Evolutionary conservation across 2,329 filamentous ascomycete species (phyloP), one percentile per base, ranked within the genome.

Genomic region (Anisogramma anomala): DNA sequence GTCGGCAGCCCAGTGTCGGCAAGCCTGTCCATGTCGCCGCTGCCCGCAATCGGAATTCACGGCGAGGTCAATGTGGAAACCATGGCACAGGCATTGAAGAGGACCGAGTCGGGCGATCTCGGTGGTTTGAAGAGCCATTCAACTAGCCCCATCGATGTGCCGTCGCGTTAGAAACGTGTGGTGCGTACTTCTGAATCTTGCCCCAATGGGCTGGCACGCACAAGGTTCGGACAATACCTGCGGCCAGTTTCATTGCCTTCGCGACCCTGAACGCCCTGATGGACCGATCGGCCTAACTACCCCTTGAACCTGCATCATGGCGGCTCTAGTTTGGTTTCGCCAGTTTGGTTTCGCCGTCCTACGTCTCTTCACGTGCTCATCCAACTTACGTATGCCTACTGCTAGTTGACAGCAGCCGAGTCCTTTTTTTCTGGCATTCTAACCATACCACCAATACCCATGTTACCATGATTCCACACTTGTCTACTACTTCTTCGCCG

Each of bases 21-120:
- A 8, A 44, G 11, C n/a, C 20, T 46, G 26, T 46, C 44, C 30
- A 43, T 46, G 41, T 46, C 44, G 3, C 44, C 44, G 15, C 27
- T 43, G 10, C 34, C 36, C 3, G 34, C 42, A 13, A 27, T 45
- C 20, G 42, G 45, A 10, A 27, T 41, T 17, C 35, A 32, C 15
- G 74, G 78, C 19, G 88, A 94, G 48, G 66, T 95, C 45, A 86
- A 83, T 45, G 83, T 95, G 49, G 87, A 95, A 67, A 95, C 88
- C 3, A 94, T 95, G 88, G 74, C 81, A 39, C 87, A 95, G 62
- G 88, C 86, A 13, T 66, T 95, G 55, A 72, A 84, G 55, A 81
- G 84, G 59, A 94, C 87, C 11, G 84, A 79, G 33, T 94, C 86
- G 60, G 77, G 82, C 14, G 89, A 95, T 57, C 64, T 95, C 43